Evolutionary conservation across 306 rosid genomes (phyloP).

Genomic region (Castanea crenata): DNA sequence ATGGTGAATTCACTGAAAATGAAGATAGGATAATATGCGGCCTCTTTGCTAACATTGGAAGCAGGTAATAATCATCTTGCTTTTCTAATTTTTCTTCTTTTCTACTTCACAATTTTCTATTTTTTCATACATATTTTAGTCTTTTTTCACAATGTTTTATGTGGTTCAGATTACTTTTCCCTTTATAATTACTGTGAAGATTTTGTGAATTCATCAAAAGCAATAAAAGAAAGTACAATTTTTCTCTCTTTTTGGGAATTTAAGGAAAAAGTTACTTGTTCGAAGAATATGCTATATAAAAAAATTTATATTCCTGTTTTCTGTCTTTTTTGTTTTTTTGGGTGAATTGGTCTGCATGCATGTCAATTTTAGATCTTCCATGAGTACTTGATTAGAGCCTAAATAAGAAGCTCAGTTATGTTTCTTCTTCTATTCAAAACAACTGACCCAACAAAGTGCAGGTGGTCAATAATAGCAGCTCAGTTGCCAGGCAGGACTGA

Average conservation of each 20-base stretch:
- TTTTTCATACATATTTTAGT: background rate
- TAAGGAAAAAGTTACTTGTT: background rate
- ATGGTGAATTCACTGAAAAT: slow-evolving; percentile 81
- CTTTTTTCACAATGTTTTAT: background rate
- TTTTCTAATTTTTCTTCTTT: background rate
- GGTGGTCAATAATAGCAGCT: slow-evolving; percentile 97
- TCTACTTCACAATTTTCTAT: too few species aligned
- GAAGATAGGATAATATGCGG: slow-evolving; percentile 76
- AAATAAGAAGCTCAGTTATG: background rate
- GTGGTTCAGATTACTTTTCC: background rate
- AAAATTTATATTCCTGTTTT: background rate
- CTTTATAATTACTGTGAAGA: background rate
- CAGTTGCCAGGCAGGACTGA: slow-evolving; percentile 87
- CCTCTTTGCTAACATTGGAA: slow-evolving; percentile 88
- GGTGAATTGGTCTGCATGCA: slow-evolving; percentile 14
- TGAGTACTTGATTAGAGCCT: background rate
- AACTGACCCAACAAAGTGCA: slow-evolving; percentile 23
- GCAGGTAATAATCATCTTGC: slow-evolving; percentile 53
- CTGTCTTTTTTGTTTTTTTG: background rate
- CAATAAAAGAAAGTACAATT: background rate
- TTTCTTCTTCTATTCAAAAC: background rate
- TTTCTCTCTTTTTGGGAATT: background rate
- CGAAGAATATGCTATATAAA: background rate
- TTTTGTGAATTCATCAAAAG: slow-evolving; percentile 4
- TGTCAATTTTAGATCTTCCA: slow-evolving; percentile 24